Base-by-base conservation (phyloP, 805 yeast genomes). In the Candida nitratophila region DNA sequence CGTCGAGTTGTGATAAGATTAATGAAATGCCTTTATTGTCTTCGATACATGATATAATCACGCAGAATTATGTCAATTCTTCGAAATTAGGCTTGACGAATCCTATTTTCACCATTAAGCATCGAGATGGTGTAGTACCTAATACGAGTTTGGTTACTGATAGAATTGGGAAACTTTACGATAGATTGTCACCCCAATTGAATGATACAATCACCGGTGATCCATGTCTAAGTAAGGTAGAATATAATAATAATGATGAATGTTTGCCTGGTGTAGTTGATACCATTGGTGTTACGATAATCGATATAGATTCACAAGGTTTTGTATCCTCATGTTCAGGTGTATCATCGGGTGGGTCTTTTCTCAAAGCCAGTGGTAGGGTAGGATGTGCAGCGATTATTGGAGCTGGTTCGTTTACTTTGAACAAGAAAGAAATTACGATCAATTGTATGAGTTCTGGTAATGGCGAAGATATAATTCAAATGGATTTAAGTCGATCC, bases 281-380 rank as follows among this genome's bases (percentile, higher is more conserved):
- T 21, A 32, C 35, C 6, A 32, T 32, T 40, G 10, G 16, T 16
- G 26, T 35, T 12, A 21, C 16, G 14, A 24, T 27, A 15, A 31
- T n/a, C 8, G 44, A 45, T 7, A 47, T 37, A 3, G 57, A 69
- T 5, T 50, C 63, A 9, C 76, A 80, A 0, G 62, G 76, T 17
- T 81, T n/a, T n/a, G n/a, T n/a, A n/a, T n/a, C n/a, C n/a, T n/a
- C n/a, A n/a, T n/a, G n/a, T n/a, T n/a, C 81, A 0, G 73, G 70
- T 0, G 54, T 71, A 0, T 75, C 80, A 1, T 76, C 81, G 0
- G 83, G 83, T 1, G 83, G 83, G 0, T 71, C 73, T 43, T 61
- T 73, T 46, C 67, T 74, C 54, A 74, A 76, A 47, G 47, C 64
- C 1, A 70, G 71, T 0, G 78, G 79, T 0, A 49, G 83, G 42